Evolutionary conservation across 2,329 filamentous ascomycete genomes (phyloP).

Genomic region (Nigrospora oryzae): DNA sequence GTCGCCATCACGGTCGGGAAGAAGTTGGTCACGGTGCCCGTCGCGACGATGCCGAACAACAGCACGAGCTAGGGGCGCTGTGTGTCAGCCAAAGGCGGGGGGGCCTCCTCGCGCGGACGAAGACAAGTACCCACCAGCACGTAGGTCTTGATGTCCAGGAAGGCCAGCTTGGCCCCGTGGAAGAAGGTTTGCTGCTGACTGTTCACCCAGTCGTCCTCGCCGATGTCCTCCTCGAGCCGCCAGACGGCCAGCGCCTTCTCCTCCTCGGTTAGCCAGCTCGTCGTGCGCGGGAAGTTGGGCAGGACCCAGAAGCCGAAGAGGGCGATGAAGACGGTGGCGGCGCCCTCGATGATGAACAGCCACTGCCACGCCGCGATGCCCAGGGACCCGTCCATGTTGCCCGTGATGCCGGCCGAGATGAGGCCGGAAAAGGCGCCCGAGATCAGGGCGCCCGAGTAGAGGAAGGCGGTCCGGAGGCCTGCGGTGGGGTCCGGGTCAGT

Average conservation of each 20-base stretch:
- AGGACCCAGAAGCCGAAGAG: constrained; percentile 41
- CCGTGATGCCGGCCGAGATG: constrained; percentile 55
- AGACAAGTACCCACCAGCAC: constrained; percentile 39
- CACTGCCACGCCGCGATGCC: constrained; percentile 28
- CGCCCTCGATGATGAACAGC: constrained; percentile 63
- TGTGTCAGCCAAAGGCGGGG: constrained; percentile 5
- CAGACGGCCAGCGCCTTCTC: constrained; percentile 49
- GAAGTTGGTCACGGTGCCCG: constrained; percentile 57
- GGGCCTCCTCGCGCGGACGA: too few species aligned
- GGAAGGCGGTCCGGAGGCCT: constrained; percentile 53
- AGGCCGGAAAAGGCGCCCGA: constrained; percentile 65
- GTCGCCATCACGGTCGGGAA: constrained; percentile 64
- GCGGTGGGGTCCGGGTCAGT: too few species aligned
- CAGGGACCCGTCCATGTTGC: constrained; percentile 49
- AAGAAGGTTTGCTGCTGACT: constrained; percentile 46
- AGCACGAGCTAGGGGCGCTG: constrained; percentile 36
- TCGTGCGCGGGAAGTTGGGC: constrained; percentile 59
- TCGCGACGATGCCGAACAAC: constrained; percentile 47
- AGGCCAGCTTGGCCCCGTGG: constrained; percentile 45
- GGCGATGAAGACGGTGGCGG: constrained; percentile 49
- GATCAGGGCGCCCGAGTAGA: constrained; percentile 62
- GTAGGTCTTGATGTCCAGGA: constrained; percentile 52
- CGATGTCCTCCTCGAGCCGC: constrained; percentile 56
- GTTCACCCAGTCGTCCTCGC: constrained; percentile 53
- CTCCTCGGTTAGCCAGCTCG: constrained; percentile 45